These are phyloP conservation scores for Epichloe sylvatica DNA, from an alignment of 2,329 filamentous ascomycete genomes.

Conservation along the genomic window DNA sequence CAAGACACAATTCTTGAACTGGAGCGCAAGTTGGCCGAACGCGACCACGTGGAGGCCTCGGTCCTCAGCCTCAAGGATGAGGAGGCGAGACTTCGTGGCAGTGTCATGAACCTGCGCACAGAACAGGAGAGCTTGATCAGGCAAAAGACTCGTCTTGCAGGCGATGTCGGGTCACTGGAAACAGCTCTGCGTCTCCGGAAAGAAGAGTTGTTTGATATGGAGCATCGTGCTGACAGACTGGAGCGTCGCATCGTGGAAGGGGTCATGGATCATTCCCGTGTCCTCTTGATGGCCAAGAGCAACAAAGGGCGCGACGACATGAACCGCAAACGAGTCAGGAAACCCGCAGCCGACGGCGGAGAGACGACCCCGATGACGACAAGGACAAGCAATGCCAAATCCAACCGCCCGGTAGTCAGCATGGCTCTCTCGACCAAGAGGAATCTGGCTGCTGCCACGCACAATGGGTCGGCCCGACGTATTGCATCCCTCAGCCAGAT, in stretches of 20 bases:
- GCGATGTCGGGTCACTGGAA: conserved; percentile 81
- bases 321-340: conserved; percentile 43
- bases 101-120: conserved; percentile 42
- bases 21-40: conserved; percentile 57
- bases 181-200: conserved; percentile 78
- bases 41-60: conserved; percentile 45
- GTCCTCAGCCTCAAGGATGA: conserved; percentile 38
- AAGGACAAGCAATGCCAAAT: conserved; percentile 8
- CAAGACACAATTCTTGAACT: conserved; percentile 70
- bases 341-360: conserved; percentile 16
- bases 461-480: conserved; percentile 50
- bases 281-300: conserved; percentile 66
- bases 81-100: conserved; percentile 37
- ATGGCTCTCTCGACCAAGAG: conserved; percentile 41
- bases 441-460: conserved; percentile 30
- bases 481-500: conserved; percentile 90
- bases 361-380: background rate
- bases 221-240: conserved; percentile 70
- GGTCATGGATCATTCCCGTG: conserved; percentile 88
- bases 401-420: conserved; percentile 27
- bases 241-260: conserved; percentile 90
- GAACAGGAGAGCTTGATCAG: conserved; percentile 64
- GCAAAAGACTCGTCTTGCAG: conserved; percentile 67
- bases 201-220: conserved; percentile 86
- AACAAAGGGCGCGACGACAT: conserved; percentile 39